Evolutionary conservation across 345 rosid species (phyloP).

Genomic region (Pistacia atlantica): DNA sequence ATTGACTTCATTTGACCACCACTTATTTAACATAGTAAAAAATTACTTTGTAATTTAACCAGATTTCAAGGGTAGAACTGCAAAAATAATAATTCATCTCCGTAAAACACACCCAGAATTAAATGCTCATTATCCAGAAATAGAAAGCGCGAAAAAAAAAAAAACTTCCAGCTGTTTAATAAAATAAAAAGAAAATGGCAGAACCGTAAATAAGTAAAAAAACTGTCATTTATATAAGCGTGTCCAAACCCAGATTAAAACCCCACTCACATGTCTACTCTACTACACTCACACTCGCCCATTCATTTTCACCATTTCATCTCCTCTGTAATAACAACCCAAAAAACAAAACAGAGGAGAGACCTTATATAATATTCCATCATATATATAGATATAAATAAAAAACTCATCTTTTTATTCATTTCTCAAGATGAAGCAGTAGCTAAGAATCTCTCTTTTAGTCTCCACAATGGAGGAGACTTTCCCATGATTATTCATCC

Average conservation of each 20-base stretch:
- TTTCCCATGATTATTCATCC: slow-evolving; percentile 12
- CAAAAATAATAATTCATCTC: background rate
- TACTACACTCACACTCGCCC: slow-evolving; percentile 23
- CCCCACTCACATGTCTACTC: slow-evolving; percentile 27
- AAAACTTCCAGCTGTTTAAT: background rate
- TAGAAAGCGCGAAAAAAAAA: slow-evolving; percentile 2
- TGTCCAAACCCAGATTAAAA: slow-evolving; percentile 26
- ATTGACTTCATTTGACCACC: slow-evolving; percentile 19
- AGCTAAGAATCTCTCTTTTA: slow-evolving; percentile 14
- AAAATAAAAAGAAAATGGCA: slow-evolving; percentile 10
- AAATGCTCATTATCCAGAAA: slow-evolving; percentile 1
- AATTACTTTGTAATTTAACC: too few relatives aligned
- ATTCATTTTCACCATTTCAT: slow-evolving; percentile 35
- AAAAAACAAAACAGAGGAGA: slow-evolving; percentile 22
- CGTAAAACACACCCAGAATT: background rate
- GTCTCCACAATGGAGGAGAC: slow-evolving; percentile 25
- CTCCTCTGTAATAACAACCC: slow-evolving; percentile 29
- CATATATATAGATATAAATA: background rate
- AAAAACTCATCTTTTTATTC: slow-evolving; percentile 1
- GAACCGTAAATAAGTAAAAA: slow-evolving; percentile 24
- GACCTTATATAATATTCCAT: too few relatives aligned
- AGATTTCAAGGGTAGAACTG: background rate
- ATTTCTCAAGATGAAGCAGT: slow-evolving; percentile 9
- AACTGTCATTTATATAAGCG: background rate
- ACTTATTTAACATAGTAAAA: slow-evolving; percentile 12